Evolutionary conservation across 164 flowering plant genomes (phyloP), one percentile per base, ranked within the genome.

Genomic region (Protea cynaroides): DNA sequence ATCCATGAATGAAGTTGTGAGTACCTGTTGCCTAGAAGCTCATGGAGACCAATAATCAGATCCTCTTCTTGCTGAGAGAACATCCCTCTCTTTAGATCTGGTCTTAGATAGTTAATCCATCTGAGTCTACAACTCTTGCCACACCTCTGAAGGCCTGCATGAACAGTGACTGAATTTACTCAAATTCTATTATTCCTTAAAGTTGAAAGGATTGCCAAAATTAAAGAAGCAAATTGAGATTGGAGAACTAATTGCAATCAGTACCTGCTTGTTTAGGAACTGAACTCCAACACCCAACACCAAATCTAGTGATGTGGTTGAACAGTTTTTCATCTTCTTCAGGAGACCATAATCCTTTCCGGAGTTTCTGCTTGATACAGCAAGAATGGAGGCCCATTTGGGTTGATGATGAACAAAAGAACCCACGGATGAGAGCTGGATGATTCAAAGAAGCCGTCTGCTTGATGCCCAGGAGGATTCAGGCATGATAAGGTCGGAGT

Each of bases 231-330:
- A 61, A 62, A 34, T 0, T 11, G 44, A 53, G 62, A 51, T 4
- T 49, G 25, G 66, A 43, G 15, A 34, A 34, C 25, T n/a, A 23
- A 58, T 12, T 24, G 17, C 21, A 25, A 54, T 10, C 58, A 1
- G 19, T 72, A 86, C 97, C 97, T 64, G 97, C 90, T 19, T 82
- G 85, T 66, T 84, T 87, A 25, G 97, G 97, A 18, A 91, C 93
- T 21, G 97, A 83, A 64, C 96, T 91, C 97, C 97, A 91, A 77
- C 96, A 87, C 7, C 97, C 97, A 64, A 89, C 83, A 12, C 97
- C 97, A 63, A 72, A 83, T 46, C 77, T 69, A 17, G 86, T 80
- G 21, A 91, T 86, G 80, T 91, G 68, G 65, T 81, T 88, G 80
- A 23, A 82, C 34, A 91, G 80, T 44, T 91, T 91, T 78, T 88